phyloP scores from a whole-genome alignment of 352 stramenopile genomes.

The Thraustotheca clavata region DNA sequence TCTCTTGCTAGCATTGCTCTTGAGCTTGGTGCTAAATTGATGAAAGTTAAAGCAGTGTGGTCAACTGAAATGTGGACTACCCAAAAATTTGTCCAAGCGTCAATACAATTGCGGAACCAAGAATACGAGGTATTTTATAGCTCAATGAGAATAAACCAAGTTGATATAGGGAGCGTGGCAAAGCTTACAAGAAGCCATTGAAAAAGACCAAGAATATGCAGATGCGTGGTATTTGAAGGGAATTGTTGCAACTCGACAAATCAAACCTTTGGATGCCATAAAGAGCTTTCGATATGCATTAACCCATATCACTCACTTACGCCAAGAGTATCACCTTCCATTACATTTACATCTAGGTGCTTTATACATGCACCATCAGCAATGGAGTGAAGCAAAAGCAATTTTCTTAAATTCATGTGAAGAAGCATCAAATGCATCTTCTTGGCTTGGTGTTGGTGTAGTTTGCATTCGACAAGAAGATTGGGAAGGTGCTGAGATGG shows the following conservation, averaged over 20 bases:
- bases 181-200: constrained; percentile 3
- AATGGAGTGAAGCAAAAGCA: constrained; percentile 41
- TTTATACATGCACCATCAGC: constrained; percentile 50
- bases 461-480: constrained; percentile 52
- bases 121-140: not conserved
- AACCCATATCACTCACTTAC: constrained; percentile 28
- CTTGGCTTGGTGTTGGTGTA: constrained; percentile 74
- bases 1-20: constrained; percentile 30
- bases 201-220: not conserved
- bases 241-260: constrained; percentile 23
- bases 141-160: not conserved
- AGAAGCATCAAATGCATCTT: constrained; percentile 57
- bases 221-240: constrained; percentile 16
- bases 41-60: constrained; percentile 12
- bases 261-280: constrained; percentile 32
- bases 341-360: constrained; percentile 52
- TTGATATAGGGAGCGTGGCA: not conserved
- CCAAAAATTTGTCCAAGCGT: not conserved
- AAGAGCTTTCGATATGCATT: constrained; percentile 46
- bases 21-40: constrained; percentile 27
- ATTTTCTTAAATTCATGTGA: constrained; percentile 49
- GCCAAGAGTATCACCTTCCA: constrained; percentile 27
- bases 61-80: not conserved
- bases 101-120: not conserved
- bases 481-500: constrained; percentile 43